Evolutionary conservation across 129 eudicot species (phyloP), one percentile per base, ranked within the genome.

Genomic region (Flaveria linearis): DNA sequence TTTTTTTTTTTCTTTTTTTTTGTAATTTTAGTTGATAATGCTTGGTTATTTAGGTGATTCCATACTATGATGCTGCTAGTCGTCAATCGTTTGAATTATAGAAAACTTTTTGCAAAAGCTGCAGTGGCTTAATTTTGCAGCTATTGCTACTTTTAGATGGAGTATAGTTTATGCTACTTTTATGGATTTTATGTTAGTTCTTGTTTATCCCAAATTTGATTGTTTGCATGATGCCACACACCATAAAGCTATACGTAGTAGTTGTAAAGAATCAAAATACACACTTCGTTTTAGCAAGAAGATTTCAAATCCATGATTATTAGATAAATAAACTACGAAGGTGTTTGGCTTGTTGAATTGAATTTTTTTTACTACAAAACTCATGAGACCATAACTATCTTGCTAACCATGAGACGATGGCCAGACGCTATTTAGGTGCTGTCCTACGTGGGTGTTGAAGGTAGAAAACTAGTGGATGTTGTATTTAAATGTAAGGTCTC

Each of bases 41-140:
- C 12, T 76, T 76, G 61, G 30, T 39, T 66, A 10, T 51, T 47
- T 76, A n/a, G 39, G 41, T 13, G 41, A 41, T 42, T 41, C 14
- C 39, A 33, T 20, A 63, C 20, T 72, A 39, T 55, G 51, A 7
- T 56, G 36, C 2, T 72, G 17, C 9, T 72, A 41, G 76, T 39
- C 41, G 26, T 28, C 2, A 45, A 8, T 9, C 33, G 68, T 73
- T 73, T 58, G 52, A 46, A n/a, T 75, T 52, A 75, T 62, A 68
- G 49, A 28, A 74, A 58, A 18, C 30, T 61, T 25, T 62, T 62
- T 26, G 26, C 69, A 45, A 16, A 45, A 45, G 71, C 67, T 73
- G 69, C 8, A 22, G 6, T 41, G 46, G 46, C 26, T 57, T 17
- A 8, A 45, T 57, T 57, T 57, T 56, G 41, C 68, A 41, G 77